Base-by-base conservation (phyloP, 2,329 filamentous ascomycete genomes). In the Tolypocladium tropicale region DNA sequence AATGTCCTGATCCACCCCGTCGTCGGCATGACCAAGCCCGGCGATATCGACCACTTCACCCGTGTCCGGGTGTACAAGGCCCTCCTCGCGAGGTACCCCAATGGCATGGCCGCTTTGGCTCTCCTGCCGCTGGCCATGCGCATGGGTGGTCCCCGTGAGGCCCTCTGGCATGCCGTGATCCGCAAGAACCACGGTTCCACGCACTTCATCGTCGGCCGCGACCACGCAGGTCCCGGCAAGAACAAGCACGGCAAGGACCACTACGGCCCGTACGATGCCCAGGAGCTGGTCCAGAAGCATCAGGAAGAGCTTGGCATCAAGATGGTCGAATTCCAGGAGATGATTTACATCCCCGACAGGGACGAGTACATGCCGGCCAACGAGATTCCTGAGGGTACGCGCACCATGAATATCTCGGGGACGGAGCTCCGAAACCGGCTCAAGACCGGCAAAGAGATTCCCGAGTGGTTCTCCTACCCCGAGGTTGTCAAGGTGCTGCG, bases 151-250 rank as follows among this genome's bases (percentile, higher is more conserved):
- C 94, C 94, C 61, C 90, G 94, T 64, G 94, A 99, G 80, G 94
- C 94, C 64, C 91, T 99, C 77, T 99, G 94, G 94, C 94, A 99
- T 80, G 94, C 94, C 69, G 96, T 99, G 68, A 99, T 99, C 81
- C 91, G 94, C 72, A 99, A 97, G 86, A 99, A 99, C 77, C 92
- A 96, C 78, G 94, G 94, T 67, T 91, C 93, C 52, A 97, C 94
- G 18, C 94, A 99, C 82, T 99, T 99, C 81, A 99, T 99, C 67
- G 92, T 99, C 63, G 94, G 94, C 59, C 90, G 94, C 78, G 94
- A 99, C 77, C 94, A 99, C 76, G 94, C 94, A 63, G 94, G 94
- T 53, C 94, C 94, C 49, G 94, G 94, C 69, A 96, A 95, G 84
- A 97, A 97, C 85, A 95, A 90, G 80, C 85, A 93, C 77, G 94